phyloP scores from a whole-genome alignment of 2,329 filamentous ascomycete species.

The Pezicula rhizophila region DNA sequence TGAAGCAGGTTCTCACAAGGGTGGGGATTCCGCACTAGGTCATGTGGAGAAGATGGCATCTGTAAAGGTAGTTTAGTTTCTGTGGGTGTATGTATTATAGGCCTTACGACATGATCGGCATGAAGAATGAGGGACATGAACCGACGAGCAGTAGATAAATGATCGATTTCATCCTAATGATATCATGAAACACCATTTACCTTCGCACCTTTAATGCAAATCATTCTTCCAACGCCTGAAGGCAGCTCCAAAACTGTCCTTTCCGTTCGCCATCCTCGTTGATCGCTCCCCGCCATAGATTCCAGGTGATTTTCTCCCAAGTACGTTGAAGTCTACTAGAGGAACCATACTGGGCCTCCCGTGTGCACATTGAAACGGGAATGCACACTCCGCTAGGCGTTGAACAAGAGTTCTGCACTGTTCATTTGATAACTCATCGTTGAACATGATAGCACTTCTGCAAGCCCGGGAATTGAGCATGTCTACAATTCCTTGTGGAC shows the following conservation, averaged over 20 bases:
- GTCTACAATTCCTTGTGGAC: conserved; percentile 70
- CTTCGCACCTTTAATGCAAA: background rate
- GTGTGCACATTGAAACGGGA: conserved; percentile 82
- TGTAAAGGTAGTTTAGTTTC: no score
- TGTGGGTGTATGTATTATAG: no score
- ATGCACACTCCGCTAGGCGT: conserved; percentile 54
- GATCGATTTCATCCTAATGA: background rate
- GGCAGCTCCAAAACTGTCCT: background rate
- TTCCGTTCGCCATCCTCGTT: background rate
- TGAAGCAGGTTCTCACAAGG: no score
- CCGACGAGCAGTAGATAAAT: background rate
- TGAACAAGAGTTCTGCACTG: conserved; percentile 55
- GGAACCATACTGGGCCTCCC: conserved; percentile 63
- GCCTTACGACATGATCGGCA: no score
- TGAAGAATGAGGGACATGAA: no score
- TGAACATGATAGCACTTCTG: conserved; percentile 81
- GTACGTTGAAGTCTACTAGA: conserved; percentile 43
- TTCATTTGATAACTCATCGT: conserved; percentile 53
- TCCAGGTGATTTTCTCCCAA: background rate
- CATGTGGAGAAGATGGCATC: no score
- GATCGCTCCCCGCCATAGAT: background rate
- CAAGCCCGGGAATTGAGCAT: conserved; percentile 72
- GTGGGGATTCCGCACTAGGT: no score
- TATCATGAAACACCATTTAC: background rate
- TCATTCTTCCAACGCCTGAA: background rate